phyloP scores from a whole-genome alignment of 2,329 filamentous ascomycete genomes.

The Coleophoma cylindrospora region DNA sequence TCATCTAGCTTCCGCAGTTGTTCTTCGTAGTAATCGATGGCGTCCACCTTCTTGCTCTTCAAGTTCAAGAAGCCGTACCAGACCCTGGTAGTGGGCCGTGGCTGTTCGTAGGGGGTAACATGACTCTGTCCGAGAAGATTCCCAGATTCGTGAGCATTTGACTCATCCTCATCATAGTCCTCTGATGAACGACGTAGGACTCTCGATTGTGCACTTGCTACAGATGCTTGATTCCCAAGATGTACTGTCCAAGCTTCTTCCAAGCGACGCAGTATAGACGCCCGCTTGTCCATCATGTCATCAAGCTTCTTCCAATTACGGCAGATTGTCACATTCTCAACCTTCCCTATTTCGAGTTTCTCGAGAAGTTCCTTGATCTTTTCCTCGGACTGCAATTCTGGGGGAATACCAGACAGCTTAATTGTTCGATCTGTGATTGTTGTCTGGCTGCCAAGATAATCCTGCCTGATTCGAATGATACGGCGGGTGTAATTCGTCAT shows the following conservation, averaged over 20 bases:
- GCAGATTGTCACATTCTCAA: constrained; percentile 83
- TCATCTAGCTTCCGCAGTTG: constrained; percentile 75
- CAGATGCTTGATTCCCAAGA: constrained; percentile 50
- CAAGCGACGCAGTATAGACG: constrained; percentile 61
- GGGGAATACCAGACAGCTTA: constrained; percentile 81
- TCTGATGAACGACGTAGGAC: constrained; percentile 23
- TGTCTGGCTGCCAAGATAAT: constrained; percentile 87
- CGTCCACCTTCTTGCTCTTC: constrained; percentile 71
- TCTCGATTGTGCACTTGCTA: constrained; percentile 33
- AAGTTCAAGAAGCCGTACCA: constrained; percentile 75
- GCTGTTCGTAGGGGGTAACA: constrained; percentile 35
- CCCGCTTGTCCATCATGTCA: constrained; percentile 62
- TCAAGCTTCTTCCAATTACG: constrained; percentile 84
- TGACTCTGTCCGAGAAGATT: constrained; percentile 47
- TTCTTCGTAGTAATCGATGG: constrained; percentile 92
- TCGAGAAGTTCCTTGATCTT: constrained; percentile 86
- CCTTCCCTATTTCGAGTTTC: constrained; percentile 80
- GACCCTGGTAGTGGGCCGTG: constrained; percentile 65
- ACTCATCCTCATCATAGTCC: constrained; percentile 32
- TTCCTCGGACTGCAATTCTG: constrained; percentile 71
- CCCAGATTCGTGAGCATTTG: constrained; percentile 49
- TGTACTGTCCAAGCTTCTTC: constrained; percentile 82
- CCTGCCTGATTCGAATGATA: constrained; percentile 80
- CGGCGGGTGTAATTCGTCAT: constrained; percentile 78
- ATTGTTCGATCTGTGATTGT: constrained; percentile 97